Evolutionary conservation across 805 yeast species (phyloP), one percentile per base, ranked within the genome.

Genomic region (Grigorovia yakushimaensis): DNA sequence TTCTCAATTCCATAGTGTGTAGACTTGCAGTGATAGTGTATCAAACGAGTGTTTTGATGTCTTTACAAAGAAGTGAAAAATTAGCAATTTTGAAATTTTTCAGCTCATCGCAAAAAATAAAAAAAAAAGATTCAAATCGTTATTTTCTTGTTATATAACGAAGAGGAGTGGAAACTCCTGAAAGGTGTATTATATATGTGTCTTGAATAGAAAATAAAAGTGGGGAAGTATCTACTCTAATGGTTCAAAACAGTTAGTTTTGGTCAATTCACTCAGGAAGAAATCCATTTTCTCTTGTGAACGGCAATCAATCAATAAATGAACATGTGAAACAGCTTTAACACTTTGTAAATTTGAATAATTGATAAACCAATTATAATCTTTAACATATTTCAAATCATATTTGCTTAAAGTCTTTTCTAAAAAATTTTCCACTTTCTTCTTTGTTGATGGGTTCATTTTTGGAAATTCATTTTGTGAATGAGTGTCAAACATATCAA

Each of bases 291-390:
- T 38, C 11, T 40, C 36, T 8, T 39, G 27, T 39, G 47, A 43
- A 21, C 45, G 47, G 20, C 46, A 42, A 40, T 67, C 73, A 11
- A 84, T 52, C 24, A 84, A 56, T 2, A 83, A 76, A 62, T 84
- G 93, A n/a, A 83, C 66, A 58, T 84, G 93, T 21, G 88, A 81
- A 35, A 84, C 67, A 27, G 76, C 71, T 52, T 69, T 73, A 5
- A 84, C 81, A 59, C 88, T 81, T 59, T 84, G 93, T 39, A 84
- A 61, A 6, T 74, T 70, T 7, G 81, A 74, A 77, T 84, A 83
- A 59, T 84, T 84, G 53, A 83, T 73, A 62, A 84, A 84, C 91
- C 91, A 84, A 1, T 71, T 59, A 41, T 75, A 55, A 38, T 75
- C 64, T 4, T 71, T 66, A 23, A 68, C 56, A 17, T 23, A 21